Evolutionary conservation across 495 filamentous ascomycete genomes (phyloP).

Genomic region (Penicillium argentinense): DNA sequence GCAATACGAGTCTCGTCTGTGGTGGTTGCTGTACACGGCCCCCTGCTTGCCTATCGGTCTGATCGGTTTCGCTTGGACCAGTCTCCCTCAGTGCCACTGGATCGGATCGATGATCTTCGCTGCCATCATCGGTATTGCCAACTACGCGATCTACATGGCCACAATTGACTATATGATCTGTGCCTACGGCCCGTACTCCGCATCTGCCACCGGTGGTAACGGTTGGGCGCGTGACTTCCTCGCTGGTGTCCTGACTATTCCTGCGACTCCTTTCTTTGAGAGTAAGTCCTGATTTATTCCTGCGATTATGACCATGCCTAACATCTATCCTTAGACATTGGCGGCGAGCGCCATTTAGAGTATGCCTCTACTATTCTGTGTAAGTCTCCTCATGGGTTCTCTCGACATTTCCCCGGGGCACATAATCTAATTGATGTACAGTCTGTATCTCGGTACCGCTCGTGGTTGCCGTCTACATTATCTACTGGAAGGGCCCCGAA

Average conservation of each 20-base stretch:
- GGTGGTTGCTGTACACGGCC: conserved; percentile 57
- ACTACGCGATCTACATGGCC: conserved; percentile 71
- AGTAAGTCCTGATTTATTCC: conserved; percentile 30
- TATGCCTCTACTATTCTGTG: conserved; percentile 72
- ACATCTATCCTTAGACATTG: conserved; percentile 50
- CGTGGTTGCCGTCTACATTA: conserved; percentile 71
- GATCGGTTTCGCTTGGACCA: conserved; percentile 65
- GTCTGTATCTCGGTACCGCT: conserved; percentile 66
- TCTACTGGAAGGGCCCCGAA: conserved; percentile 72
- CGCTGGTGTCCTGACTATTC: conserved; percentile 74
- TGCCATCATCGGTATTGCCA: conserved; percentile 66
- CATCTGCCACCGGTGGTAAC: conserved; percentile 71
- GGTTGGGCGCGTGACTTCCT: conserved; percentile 79
- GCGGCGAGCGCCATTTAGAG: conserved; percentile 58
- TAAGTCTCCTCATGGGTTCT: conserved; percentile 21
- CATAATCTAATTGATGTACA: conserved; percentile 7
- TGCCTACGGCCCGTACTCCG: conserved; percentile 70
- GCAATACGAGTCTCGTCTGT: conserved; percentile 62
- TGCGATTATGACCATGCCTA: neutral
- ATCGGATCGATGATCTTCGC: conserved; percentile 64
- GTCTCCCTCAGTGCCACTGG: conserved; percentile 60
- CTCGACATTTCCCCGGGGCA: neutral
- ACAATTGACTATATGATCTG: conserved; percentile 76
- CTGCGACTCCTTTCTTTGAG: conserved; percentile 67
- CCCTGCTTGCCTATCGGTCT: conserved; percentile 60